Percentiles rank a stretch among this genome's conserved stretches.
phyloP scores from a whole-genome alignment of 2,329 filamentous ascomycete genomes.

The Trichoderma sp. region DNA sequence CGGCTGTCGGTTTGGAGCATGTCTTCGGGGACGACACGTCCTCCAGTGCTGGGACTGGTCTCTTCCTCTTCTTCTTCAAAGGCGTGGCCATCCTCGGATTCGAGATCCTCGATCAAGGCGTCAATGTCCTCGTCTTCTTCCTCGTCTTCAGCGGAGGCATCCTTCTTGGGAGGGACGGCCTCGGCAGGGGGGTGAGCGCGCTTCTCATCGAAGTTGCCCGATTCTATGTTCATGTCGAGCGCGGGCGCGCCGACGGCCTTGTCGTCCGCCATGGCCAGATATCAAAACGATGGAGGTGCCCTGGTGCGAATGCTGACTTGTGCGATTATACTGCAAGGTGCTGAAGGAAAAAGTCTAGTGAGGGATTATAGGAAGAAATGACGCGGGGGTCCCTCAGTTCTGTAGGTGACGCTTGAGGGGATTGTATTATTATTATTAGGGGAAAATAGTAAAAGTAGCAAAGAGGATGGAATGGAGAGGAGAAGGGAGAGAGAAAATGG shows the following conservation, averaged over 20 bases:
- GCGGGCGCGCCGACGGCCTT: slow-evolving; percentile 57
- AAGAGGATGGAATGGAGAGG: slow-evolving; percentile 27
- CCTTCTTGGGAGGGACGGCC: slow-evolving; percentile 44
- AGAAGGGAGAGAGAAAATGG: slow-evolving; percentile 29
- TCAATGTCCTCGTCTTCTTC: slow-evolving; percentile 81
- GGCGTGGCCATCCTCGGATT: slow-evolving; percentile 75
- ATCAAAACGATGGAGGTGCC: not conserved
- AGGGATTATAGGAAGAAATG: slow-evolving; percentile 29
- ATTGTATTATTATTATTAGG: slow-evolving; percentile 29
- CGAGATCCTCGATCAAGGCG: slow-evolving; percentile 82
- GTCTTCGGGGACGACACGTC: slow-evolving; percentile 70
- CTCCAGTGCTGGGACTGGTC: slow-evolving; percentile 57
- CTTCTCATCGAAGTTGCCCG: slow-evolving; percentile 69
- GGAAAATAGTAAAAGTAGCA: slow-evolving; percentile 18
- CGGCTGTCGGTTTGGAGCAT: slow-evolving; percentile 76
- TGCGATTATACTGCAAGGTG: slow-evolving; percentile 22
- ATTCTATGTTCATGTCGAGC: slow-evolving; percentile 67
- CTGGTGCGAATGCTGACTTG: slow-evolving; percentile 22
- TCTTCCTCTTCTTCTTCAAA: slow-evolving; percentile 64
- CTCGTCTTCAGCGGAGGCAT: slow-evolving; percentile 65
- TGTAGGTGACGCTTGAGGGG: slow-evolving; percentile 14
- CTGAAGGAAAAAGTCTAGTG: slow-evolving; percentile 25
- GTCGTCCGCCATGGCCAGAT: slow-evolving; percentile 57
- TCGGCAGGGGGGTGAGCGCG: slow-evolving; percentile 43
- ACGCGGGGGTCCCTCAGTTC: slow-evolving; percentile 17